Conservation (phyloP, 106 monocot species). For the Platanthera guangdongensis region DNA sequence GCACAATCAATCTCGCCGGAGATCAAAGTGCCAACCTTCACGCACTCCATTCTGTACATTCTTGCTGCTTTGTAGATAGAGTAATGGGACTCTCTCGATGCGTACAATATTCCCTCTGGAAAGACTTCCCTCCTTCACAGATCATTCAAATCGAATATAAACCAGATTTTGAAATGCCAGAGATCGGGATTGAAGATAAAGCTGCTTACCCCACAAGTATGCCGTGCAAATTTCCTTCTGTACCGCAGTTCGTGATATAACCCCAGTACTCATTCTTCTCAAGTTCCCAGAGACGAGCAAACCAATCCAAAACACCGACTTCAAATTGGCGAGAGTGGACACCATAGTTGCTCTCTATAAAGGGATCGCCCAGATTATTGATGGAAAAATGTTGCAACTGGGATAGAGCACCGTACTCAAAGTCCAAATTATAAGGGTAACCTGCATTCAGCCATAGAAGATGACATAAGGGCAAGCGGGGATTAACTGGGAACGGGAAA, state of each 20-base stretch:
- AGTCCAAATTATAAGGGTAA: slow-evolving; percentile 83
- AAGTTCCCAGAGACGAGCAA: slow-evolving; percentile 83
- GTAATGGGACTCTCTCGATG: slow-evolving; percentile 51
- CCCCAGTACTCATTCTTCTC: slow-evolving; percentile 87
- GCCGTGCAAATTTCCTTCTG: slow-evolving; percentile 85
- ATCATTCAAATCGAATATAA: background rate
- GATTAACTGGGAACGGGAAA: background rate
- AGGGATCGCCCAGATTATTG: slow-evolving; percentile 87
- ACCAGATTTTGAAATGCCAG: background rate
- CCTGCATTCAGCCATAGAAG: slow-evolving; percentile 28
- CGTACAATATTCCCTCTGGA: slow-evolving; percentile 44
- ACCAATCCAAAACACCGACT: slow-evolving; percentile 79
- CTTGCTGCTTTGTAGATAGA: slow-evolving; percentile 44
- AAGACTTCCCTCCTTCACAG: slow-evolving; percentile 39
- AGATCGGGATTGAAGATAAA: background rate
- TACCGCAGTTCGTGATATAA: slow-evolving; percentile 86
- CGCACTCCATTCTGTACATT: slow-evolving; percentile 45
- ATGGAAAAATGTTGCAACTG: slow-evolving; percentile 85
- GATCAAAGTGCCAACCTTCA: slow-evolving; percentile 33
- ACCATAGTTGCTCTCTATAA: slow-evolving; percentile 87
- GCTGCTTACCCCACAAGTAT: slow-evolving; percentile 66
- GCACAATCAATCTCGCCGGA: slow-evolving; percentile 51
- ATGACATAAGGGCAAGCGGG: background rate
- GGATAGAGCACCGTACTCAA: slow-evolving; percentile 66
- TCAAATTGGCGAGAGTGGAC: slow-evolving; percentile 86